A percentile compares a stretch with the other conserved stretches of the same genome.
phyloP scores from a whole-genome alignment of 192 early-diverging fungal species.

The Coemansia umbellata region DNA sequence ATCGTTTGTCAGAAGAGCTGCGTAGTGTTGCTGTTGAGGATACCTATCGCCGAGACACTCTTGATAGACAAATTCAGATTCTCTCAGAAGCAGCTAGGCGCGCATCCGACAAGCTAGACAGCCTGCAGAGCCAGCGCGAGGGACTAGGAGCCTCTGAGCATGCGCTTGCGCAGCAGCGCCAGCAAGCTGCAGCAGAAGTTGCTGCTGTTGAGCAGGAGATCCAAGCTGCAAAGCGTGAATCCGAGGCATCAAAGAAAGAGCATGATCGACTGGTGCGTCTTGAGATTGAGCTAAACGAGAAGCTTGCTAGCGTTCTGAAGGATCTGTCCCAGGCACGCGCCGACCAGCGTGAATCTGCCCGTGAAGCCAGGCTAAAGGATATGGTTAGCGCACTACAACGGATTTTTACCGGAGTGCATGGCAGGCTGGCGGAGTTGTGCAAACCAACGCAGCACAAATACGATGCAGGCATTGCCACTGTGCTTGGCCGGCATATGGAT shows the following conservation, averaged over 20 bases:
- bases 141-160: conserved; percentile 29
- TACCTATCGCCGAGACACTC: conserved; percentile 62
- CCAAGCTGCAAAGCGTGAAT: conserved; percentile 55
- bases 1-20: conserved; percentile 66
- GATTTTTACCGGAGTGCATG: conserved; percentile 86
- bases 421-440: conserved; percentile 85
- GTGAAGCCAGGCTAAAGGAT: conserved; percentile 73
- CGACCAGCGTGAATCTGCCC: conserved; percentile 79
- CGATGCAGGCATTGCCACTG: conserved; percentile 77
- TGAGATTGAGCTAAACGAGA: conserved; percentile 73
- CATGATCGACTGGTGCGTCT: conserved; percentile 61
- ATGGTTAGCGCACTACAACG: conserved; percentile 74
- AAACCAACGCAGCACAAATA: conserved; percentile 92
- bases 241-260: conserved; percentile 61
- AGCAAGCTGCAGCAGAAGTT: conserved; percentile 25
- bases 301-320: conserved; percentile 71
- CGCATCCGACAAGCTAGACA: conserved; percentile 54
- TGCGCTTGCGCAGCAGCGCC: conserved; percentile 38
- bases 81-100: conserved; percentile 61
- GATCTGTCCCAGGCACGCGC: conserved; percentile 77
- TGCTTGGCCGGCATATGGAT: conserved; percentile 89
- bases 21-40: conserved; percentile 62
- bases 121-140: conserved; percentile 45
- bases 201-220: conserved; percentile 38
- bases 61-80: conserved; percentile 60